Evolutionary conservation across 1,284 basidiomycete species (phyloP).

Genomic region (Singerocomus inundabilis): DNA sequence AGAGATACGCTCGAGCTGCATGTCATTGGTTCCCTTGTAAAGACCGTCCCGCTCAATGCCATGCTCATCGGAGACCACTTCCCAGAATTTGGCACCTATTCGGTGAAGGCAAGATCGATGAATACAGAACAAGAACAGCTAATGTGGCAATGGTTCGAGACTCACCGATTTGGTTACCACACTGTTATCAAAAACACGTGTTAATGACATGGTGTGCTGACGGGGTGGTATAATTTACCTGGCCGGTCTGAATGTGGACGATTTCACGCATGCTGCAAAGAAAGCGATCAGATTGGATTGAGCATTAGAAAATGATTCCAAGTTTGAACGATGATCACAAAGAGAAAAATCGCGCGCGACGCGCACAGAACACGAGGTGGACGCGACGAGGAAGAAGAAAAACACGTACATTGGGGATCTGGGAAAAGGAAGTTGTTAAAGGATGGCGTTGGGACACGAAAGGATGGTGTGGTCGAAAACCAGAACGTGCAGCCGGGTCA

Average conservation of each 20-base stretch:
- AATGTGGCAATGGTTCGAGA: slow-evolving; percentile 19
- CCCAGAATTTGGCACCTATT: slow-evolving; percentile 97
- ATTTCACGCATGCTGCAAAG: slow-evolving; percentile 88
- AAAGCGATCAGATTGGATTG: slow-evolving; percentile 31
- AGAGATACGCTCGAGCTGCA: slow-evolving; percentile 96
- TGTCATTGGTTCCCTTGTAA: slow-evolving; percentile 92
- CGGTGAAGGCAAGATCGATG: slow-evolving; percentile 10
- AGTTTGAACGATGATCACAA: slow-evolving; percentile 45
- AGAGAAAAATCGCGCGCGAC: slow-evolving; percentile 27
- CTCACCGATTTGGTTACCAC: slow-evolving; percentile 96
- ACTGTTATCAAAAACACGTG: slow-evolving; percentile 49
- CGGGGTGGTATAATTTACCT: slow-evolving; percentile 50
- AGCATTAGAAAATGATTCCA: slow-evolving; percentile 23
- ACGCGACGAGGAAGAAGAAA: slow-evolving; percentile 16
- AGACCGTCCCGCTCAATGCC: slow-evolving; percentile 90
- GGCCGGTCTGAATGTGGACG: slow-evolving; percentile 95
- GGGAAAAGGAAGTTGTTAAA: slow-evolving; percentile 31
- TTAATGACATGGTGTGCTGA: slow-evolving; percentile 5
- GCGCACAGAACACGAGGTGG: slow-evolving; percentile 17
- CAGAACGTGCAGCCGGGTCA: slow-evolving; percentile 35
- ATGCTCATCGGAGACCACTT: slow-evolving; percentile 96
- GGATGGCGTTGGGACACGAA: slow-evolving; percentile 35
- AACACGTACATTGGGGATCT: slow-evolving; percentile 32
- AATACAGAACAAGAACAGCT: slow-evolving; percentile 1
- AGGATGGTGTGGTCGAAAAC: slow-evolving; percentile 38